Evolutionary conservation across 2,329 filamentous ascomycete genomes (phyloP), one percentile per base, ranked within the genome.

Genomic region (Apiospora kogelbergensis): DNA sequence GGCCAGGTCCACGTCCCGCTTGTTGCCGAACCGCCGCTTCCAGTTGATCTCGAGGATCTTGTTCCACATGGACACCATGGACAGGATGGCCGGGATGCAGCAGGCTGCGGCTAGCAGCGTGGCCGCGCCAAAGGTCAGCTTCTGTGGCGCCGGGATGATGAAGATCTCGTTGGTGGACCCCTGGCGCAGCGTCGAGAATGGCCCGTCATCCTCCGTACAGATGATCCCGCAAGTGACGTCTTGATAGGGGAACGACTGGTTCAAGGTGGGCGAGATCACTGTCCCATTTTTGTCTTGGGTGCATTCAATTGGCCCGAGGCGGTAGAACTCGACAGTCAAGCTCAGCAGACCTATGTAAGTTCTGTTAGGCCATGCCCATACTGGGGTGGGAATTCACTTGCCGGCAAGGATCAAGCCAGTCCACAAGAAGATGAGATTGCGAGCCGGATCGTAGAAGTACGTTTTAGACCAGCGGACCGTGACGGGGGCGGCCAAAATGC

Each of bases 341-440:
- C 88, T 89, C 22, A 91, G 70, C 1, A 91, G 78, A 0, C 89
- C 67, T 68, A 17, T 10, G 15, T 2, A 15, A 24, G 30, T 30
- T 63, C 6, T 15, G 46, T 13, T 22, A 17, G 17, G 9, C 15
- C 24, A 9, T 1, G 7, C 24, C 6, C 15, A 17, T 17, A 9
- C 2, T 7, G 3, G 48, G 22, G 22, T 4, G 10, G n/a, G 63
- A 17, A 1, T 9, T 10, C 33, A 26, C 83, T 78, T 69, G 86
- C 88, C 90, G 30, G 86, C 84, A 15, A 92, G 81, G 37, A 91
- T 78, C 2, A 92, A 79, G 4, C 83, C 82, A 0, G 88, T 89
- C 90, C 90, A 92, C 0, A 90, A 42, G 72, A 91, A 92, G 67
- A 92, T 91, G 60, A 87, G 85, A 71, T 91, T 91, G 44, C 90